These are phyloP conservation scores for Capronia epimyces DNA, from an alignment of 2,329 filamentous ascomycete genomes.

Conservation along the genomic window DNA sequence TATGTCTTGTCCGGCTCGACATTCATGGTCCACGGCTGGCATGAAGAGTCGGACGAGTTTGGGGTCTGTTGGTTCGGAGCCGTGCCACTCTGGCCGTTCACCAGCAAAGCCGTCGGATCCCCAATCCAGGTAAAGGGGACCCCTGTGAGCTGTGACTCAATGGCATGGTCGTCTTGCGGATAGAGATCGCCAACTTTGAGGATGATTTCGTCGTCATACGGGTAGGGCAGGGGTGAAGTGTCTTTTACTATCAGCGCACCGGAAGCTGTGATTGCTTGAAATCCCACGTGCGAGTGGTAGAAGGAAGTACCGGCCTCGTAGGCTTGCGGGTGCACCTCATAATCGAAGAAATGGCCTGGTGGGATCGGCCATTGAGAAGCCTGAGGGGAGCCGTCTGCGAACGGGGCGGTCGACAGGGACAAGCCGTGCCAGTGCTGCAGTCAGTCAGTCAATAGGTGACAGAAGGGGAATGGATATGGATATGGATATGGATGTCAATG, in stretches of 20 bases:
- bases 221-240: slow-evolving; percentile 45
- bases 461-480: background rate
- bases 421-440: slow-evolving; percentile 63
- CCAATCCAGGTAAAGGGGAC: slow-evolving; percentile 54
- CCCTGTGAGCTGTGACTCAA: slow-evolving; percentile 48
- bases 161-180: slow-evolving; percentile 47
- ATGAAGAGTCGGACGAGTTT: slow-evolving; percentile 32
- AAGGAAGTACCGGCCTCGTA: slow-evolving; percentile 60
- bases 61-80: slow-evolving; percentile 31
- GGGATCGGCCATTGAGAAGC: slow-evolving; percentile 63
- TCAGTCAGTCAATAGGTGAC: background rate
- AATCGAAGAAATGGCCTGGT: slow-evolving; percentile 59
- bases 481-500: background rate
- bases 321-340: slow-evolving; percentile 52
- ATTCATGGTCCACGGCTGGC: slow-evolving; percentile 48
- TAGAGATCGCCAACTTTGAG: slow-evolving; percentile 56
- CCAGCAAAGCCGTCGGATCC: slow-evolving; percentile 52
- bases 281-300: slow-evolving; percentile 62
- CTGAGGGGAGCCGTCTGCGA: slow-evolving; percentile 58
- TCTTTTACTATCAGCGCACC: slow-evolving; percentile 58
- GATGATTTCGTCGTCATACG: slow-evolving; percentile 58
- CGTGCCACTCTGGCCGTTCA: slow-evolving; percentile 53
- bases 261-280: slow-evolving; percentile 55
- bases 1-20: slow-evolving; percentile 59
- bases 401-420: slow-evolving; percentile 54